Conservation (phyloP, 116 monocot genomes). For the Phalaenopsis hybrid region DNA sequence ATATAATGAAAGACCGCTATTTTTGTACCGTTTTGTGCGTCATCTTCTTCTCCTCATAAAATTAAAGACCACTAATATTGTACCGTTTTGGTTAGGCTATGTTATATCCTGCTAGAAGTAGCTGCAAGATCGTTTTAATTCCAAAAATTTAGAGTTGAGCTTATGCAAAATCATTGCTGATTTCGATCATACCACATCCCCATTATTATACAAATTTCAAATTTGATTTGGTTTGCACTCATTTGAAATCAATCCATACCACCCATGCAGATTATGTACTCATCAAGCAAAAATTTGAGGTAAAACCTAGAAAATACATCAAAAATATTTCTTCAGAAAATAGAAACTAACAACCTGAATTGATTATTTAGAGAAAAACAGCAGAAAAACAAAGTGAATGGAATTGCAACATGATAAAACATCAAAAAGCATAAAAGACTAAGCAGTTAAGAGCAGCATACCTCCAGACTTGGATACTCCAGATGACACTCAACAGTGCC, state of each 20-base stretch:
- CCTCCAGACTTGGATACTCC: slow-evolving; percentile 78
- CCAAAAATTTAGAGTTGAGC: not conserved
- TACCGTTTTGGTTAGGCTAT: not conserved
- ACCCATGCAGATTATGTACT: not conserved
- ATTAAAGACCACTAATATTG: not conserved
- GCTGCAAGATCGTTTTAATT: not conserved
- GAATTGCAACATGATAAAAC: not conserved
- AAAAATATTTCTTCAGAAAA: not conserved
- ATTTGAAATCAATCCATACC: not conserved
- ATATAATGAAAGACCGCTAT: too few species aligned
- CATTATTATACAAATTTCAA: not conserved
- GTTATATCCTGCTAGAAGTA: not conserved
- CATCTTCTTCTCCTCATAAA: too few species aligned
- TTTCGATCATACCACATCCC: not conserved
- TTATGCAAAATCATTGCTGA: not conserved
- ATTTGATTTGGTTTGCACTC: not conserved
- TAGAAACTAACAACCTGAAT: not conserved
- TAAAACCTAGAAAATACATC: not conserved
- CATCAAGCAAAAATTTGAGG: not conserved
- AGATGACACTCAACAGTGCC: slow-evolving; percentile 33
- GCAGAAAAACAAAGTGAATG: not conserved
- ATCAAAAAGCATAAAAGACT: not conserved
- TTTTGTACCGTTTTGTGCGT: too few species aligned
- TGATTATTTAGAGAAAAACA: not conserved
- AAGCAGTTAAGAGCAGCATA: slow-evolving; percentile 12